phyloP scores from a whole-genome alignment of 169 alveolate species.

The Plasmodium falciparum region DNA sequence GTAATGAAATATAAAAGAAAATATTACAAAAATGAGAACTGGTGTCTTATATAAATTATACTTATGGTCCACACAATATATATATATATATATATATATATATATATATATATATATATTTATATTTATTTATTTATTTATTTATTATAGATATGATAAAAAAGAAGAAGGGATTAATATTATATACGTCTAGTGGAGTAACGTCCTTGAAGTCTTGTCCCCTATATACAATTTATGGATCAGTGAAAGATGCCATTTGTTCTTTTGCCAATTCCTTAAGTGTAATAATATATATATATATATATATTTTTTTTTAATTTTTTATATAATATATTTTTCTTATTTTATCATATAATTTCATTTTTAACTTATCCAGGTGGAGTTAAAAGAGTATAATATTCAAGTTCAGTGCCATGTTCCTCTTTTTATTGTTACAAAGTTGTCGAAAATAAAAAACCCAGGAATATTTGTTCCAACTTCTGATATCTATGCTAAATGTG shows the following conservation, averaged over 20 bases:
- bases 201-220: conserved; percentile 79
- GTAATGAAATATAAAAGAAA: conserved; percentile 5
- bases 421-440: conserved; percentile 76
- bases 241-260: conserved; percentile 79
- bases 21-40: no score
- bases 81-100: neutral
- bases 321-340: neutral
- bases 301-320: neutral
- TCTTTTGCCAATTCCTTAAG: conserved; percentile 74
- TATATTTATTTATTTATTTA: conserved; percentile 3
- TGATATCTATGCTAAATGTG: conserved; percentile 60
- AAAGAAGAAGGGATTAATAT: conserved; percentile 77
- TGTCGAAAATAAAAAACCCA: conserved; percentile 78
- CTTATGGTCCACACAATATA: neutral
- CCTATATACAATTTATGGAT: conserved; percentile 78
- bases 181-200: conserved; percentile 80
- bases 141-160: conserved; percentile 31
- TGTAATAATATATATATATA: conserved; percentile 8
- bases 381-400: conserved; percentile 72
- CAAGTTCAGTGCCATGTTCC: conserved; percentile 80
- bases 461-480: conserved; percentile 79
- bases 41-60: conserved; percentile 1
- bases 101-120: neutral
- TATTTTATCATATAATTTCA: neutral
- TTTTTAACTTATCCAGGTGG: conserved; percentile 42